phyloP scores from a whole-genome alignment of 2,329 filamentous ascomycete species.

The Corniculantispora saksenae region DNA sequence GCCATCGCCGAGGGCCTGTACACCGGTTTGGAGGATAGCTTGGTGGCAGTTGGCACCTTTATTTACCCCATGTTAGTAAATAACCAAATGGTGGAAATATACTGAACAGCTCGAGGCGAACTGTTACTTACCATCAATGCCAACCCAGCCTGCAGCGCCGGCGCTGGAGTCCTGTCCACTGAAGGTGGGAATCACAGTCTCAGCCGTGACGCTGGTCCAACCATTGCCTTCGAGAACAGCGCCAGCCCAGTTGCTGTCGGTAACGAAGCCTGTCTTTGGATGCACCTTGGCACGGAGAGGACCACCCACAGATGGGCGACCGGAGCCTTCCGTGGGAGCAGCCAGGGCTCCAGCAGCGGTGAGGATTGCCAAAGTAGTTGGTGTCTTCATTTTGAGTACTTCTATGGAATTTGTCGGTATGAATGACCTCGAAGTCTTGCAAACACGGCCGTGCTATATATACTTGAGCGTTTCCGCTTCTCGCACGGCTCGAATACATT shows the following conservation, averaged over 20 bases:
- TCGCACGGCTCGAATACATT: background rate
- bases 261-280: background rate
- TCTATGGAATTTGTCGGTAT: background rate
- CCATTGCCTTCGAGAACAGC: background rate
- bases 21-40: conserved; percentile 41
- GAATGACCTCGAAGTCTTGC: background rate
- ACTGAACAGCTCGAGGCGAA: background rate
- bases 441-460: background rate
- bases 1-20: conserved; percentile 38
- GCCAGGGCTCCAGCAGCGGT: background rate
- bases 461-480: background rate
- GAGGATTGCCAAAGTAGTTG: background rate
- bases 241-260: conserved; percentile 28
- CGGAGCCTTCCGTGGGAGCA: background rate
- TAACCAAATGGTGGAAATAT: background rate
- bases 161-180: background rate
- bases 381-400: background rate
- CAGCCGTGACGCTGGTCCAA: background rate
- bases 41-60: conserved; percentile 11
- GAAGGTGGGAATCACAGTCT: background rate
- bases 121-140: conserved; percentile 37
- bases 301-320: background rate
- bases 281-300: background rate
- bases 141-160: conserved; percentile 40
- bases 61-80: background rate